Percentiles rank a stretch among this genome's conserved stretches.
phyloP scores from a whole-genome alignment of 2,329 filamentous ascomycete genomes.

The Fusarium clavum region DNA sequence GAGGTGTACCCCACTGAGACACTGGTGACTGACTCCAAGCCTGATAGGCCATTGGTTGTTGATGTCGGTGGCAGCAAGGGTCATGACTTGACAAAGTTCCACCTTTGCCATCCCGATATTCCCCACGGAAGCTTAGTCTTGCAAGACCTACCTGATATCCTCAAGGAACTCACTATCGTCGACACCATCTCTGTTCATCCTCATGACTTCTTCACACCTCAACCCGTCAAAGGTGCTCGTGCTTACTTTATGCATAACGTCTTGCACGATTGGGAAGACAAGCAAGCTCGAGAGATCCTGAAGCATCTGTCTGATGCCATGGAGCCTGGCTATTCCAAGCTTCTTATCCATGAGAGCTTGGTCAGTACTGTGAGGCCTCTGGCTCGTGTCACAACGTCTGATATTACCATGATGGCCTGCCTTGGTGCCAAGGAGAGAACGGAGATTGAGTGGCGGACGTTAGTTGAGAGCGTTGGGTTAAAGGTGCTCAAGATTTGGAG shows the following conservation, averaged over 20 bases:
- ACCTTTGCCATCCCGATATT: constrained; percentile 43
- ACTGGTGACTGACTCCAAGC: constrained; percentile 45
- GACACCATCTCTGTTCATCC: constrained; percentile 45
- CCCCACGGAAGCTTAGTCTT: constrained; percentile 48
- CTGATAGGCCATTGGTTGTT: constrained; percentile 48
- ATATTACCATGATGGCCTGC: constrained; percentile 52
- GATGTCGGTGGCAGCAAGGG: constrained; percentile 54
- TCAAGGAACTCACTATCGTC: constrained; percentile 43
- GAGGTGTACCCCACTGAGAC: constrained; percentile 51
- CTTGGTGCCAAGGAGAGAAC: constrained; percentile 49
- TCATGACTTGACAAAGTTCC: constrained; percentile 52
- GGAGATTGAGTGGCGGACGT: constrained; percentile 47
- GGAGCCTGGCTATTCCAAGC: constrained; percentile 51
- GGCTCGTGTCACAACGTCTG: constrained; percentile 48
- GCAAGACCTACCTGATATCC: constrained; percentile 50
- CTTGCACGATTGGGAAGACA: constrained; percentile 63
- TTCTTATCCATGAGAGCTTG: constrained; percentile 53
- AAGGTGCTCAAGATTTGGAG: constrained; percentile 50
- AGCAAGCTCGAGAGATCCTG: constrained; percentile 51
- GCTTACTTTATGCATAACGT: constrained; percentile 61
- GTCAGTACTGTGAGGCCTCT: constrained; percentile 47
- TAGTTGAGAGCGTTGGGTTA: constrained; percentile 45
- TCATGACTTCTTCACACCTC: constrained; percentile 53
- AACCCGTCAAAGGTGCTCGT: constrained; percentile 55
- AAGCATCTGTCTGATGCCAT: constrained; percentile 36